Percentiles rank a stretch among this genome's conserved stretches.
Conservation (phyloP, 225 moss, liverwort and hornwort species). For the Sphagnum contortum region DNA sequence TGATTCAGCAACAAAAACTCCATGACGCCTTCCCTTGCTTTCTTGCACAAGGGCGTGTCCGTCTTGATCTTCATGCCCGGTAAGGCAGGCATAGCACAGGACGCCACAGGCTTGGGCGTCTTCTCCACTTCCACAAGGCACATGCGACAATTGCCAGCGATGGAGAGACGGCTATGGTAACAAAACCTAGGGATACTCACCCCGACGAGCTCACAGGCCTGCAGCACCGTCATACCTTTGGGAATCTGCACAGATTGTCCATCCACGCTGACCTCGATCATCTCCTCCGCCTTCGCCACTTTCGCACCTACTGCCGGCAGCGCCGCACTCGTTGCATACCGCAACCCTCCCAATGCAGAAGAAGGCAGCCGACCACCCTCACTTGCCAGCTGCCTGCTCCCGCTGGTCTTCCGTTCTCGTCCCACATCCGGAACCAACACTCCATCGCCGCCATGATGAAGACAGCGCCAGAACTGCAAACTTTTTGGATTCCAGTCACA, state of each 20-base stretch:
- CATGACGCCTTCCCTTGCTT: slow-evolving; percentile 98
- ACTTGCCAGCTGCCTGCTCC: too few species aligned
- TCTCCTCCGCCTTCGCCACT: slow-evolving; percentile 51
- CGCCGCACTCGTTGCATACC: slow-evolving; percentile 35
- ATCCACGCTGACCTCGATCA: slow-evolving; percentile 86
- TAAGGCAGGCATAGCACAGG: slow-evolving; percentile 88
- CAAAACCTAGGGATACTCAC: slow-evolving; percentile 89
- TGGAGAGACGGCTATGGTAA: slow-evolving; percentile 86
- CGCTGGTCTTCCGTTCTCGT: too few species aligned
- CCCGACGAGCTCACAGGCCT: slow-evolving; percentile 87
- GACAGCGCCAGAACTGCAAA: too few species aligned
- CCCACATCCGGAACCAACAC: too few species aligned
- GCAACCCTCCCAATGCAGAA: slow-evolving; percentile 36
- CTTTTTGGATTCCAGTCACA: too few species aligned
- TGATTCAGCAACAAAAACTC: slow-evolving; percentile 98
- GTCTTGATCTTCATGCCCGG: slow-evolving; percentile 99
- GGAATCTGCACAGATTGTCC: slow-evolving; percentile 52
- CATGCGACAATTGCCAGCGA: slow-evolving; percentile 99
- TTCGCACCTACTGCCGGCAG: slow-evolving; percentile 34
- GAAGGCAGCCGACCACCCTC: too few species aligned
- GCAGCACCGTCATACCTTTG: slow-evolving; percentile 94
- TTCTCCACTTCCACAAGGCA: slow-evolving; percentile 97
- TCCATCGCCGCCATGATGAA: too few species aligned
- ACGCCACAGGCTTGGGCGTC: slow-evolving; percentile 92
- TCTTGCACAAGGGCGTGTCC: slow-evolving; percentile 78